Conservation (phyloP, 352 stramenopile genomes). For the Globisporangium mamillatum region DNA sequence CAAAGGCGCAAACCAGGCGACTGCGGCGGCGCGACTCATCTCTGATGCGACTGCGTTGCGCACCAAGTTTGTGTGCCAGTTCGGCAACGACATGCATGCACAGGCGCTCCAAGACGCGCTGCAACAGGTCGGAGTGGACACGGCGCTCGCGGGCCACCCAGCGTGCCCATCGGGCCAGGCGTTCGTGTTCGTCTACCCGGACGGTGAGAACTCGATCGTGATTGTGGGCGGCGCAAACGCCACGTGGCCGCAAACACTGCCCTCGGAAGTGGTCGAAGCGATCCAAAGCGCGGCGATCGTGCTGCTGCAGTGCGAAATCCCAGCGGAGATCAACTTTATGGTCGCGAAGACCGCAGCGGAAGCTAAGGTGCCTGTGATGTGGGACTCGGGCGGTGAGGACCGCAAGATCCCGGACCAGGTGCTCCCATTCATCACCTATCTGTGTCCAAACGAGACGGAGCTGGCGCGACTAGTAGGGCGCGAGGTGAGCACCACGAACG, state of each 20-base stretch:
- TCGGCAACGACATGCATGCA: slow-evolving; percentile 69
- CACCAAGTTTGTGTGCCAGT: slow-evolving; percentile 62
- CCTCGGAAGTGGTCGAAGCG: slow-evolving; percentile 30
- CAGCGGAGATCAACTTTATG: slow-evolving; percentile 45
- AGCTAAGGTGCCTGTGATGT: slow-evolving; percentile 61
- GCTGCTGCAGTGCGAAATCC: slow-evolving; percentile 75
- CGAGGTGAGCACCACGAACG: slow-evolving; percentile 36
- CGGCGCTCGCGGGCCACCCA: slow-evolving; percentile 33
- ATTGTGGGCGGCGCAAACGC: slow-evolving; percentile 77
- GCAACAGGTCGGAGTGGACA: slow-evolving; percentile 31
- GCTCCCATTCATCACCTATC: slow-evolving; percentile 51
- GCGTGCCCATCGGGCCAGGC: slow-evolving; percentile 65
- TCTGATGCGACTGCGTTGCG: slow-evolving; percentile 13
- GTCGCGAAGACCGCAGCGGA: slow-evolving; percentile 49
- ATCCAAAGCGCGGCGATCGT: slow-evolving; percentile 59
- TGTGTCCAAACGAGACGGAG: slow-evolving; percentile 83
- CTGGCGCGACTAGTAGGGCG: slow-evolving; percentile 43
- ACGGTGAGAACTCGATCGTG: slow-evolving; percentile 84
- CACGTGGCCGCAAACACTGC: slow-evolving; percentile 48
- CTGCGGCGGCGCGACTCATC: slow-evolving; percentile 48
- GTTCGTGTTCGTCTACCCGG: slow-evolving; percentile 80
- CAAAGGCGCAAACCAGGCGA: slow-evolving; percentile 82
- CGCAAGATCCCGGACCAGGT: slow-evolving; percentile 49
- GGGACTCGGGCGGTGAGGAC: slow-evolving; percentile 76
- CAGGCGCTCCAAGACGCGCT: slow-evolving; percentile 43